phyloP scores from a whole-genome alignment of 2,329 filamentous ascomycete genomes.

The Xylaria sp. region DNA sequence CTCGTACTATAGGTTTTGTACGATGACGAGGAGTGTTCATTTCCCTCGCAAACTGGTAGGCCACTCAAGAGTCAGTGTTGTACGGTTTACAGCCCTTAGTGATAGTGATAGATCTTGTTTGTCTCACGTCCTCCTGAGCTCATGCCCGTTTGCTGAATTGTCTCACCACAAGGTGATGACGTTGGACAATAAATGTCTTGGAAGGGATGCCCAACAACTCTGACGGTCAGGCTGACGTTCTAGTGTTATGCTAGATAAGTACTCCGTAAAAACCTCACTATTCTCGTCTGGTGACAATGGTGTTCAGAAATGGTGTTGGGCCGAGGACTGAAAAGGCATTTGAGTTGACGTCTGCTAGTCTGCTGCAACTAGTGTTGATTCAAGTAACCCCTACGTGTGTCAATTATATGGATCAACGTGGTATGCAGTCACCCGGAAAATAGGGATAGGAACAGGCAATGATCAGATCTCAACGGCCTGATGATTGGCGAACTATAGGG shows the following conservation, averaged over 20 bases:
- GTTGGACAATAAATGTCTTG: background rate
- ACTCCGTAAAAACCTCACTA: background rate
- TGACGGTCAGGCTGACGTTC: background rate
- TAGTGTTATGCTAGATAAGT: background rate
- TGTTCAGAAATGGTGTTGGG: background rate
- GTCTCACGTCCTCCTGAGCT: slow-evolving; percentile 3
- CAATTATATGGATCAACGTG: slow-evolving; percentile 28
- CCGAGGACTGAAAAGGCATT: slow-evolving; percentile 1
- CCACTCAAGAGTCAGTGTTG: background rate
- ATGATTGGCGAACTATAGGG: slow-evolving; percentile 16
- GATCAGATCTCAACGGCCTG: background rate
- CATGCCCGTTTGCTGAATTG: background rate
- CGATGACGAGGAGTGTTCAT: slow-evolving; percentile 1
- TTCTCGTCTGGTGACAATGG: background rate
- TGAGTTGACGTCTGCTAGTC: background rate
- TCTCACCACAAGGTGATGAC: background rate
- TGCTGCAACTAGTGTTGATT: background rate
- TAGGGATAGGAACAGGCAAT: slow-evolving; percentile 31
- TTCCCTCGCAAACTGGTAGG: background rate
- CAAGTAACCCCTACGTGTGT: background rate
- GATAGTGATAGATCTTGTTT: slow-evolving; percentile 13
- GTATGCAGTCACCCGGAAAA: slow-evolving; percentile 9
- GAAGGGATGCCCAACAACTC: background rate
- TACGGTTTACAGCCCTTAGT: no score
- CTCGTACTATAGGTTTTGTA: background rate